Evolutionary conservation across 352 stramenopile genomes (phyloP).

Genomic region (Globisporangium orthogonon): DNA sequence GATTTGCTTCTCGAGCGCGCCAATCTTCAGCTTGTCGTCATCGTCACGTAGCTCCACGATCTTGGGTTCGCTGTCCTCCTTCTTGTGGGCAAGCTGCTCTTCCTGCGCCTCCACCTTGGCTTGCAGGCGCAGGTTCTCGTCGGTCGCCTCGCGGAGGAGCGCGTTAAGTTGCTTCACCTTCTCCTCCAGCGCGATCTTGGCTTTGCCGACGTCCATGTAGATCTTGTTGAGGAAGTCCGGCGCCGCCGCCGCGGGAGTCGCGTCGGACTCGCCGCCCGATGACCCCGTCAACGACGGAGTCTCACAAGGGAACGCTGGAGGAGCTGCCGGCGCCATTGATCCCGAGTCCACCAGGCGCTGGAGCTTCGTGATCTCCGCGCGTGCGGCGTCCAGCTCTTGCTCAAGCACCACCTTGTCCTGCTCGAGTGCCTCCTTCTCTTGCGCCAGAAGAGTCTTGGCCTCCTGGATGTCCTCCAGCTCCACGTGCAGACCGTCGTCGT

Average conservation of each 20-base stretch:
- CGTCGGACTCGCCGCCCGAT: slow-evolving; percentile 1
- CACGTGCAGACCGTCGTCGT: slow-evolving; percentile 8
- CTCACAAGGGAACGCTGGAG: slow-evolving; percentile 8
- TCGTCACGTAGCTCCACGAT: slow-evolving; percentile 17
- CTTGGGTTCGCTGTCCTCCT: slow-evolving; percentile 5
- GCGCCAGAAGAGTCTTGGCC: slow-evolving; percentile 12
- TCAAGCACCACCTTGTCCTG: slow-evolving; percentile 22
- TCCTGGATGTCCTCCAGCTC: slow-evolving; percentile 40
- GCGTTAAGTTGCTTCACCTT: slow-evolving; percentile 55
- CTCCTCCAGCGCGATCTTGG: slow-evolving; percentile 66
- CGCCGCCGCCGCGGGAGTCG: slow-evolving; percentile 6
- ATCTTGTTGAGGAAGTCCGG: slow-evolving; percentile 74
- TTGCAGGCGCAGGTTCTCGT: slow-evolving; percentile 43
- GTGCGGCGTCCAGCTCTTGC: slow-evolving; percentile 31
- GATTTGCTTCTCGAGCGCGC: slow-evolving; percentile 20
- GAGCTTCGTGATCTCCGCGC: slow-evolving; percentile 27
- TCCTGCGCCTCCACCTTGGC: slow-evolving; percentile 10
- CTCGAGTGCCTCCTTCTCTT: slow-evolving; percentile 20
- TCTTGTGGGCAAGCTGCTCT: background rate
- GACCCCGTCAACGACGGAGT: slow-evolving; percentile 1
- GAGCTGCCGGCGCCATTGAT: background rate
- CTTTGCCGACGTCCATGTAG: slow-evolving; percentile 73
- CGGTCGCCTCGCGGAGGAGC: slow-evolving; percentile 31
- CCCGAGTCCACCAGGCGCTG: slow-evolving; percentile 20
- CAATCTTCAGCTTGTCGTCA: slow-evolving; percentile 6